These are phyloP conservation scores for Epicoccum sorghinum DNA, from an alignment of 2,329 filamentous ascomycete genomes.

Conservation along the genomic window DNA sequence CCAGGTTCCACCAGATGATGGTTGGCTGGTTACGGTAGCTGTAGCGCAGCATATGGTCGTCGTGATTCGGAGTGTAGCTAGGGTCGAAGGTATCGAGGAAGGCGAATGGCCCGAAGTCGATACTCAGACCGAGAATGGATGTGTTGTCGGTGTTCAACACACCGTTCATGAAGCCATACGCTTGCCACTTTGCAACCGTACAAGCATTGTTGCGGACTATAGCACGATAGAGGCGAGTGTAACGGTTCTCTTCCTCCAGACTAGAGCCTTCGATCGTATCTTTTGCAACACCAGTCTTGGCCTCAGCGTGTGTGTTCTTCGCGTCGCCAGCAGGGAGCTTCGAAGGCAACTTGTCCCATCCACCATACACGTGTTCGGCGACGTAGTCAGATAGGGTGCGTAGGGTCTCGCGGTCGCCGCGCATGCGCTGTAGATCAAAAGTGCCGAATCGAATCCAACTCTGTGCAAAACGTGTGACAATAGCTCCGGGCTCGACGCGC, in stretches of 20 bases:
- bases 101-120: conserved; percentile 96
- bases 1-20: conserved; percentile 98
- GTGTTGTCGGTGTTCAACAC: conserved; percentile 99
- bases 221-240: conserved; percentile 84
- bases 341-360: conserved; percentile 82
- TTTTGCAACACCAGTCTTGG: conserved; percentile 57
- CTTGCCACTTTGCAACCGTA: conserved; percentile 93
- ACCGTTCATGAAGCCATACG: conserved; percentile 99
- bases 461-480: conserved; percentile 89
- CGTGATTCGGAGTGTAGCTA: conserved; percentile 93
- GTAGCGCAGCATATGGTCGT: conserved; percentile 86
- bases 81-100: conserved; percentile 98
- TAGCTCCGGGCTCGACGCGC: conserved; percentile 84
- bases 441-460: conserved; percentile 93
- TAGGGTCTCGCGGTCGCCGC: conserved; percentile 78
- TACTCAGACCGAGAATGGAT: conserved; percentile 82
- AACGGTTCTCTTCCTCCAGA: conserved; percentile 80
- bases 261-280: conserved; percentile 70
- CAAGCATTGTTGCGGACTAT: conserved; percentile 83
- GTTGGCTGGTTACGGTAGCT: conserved; percentile 92
- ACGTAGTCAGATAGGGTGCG: conserved; percentile 80
- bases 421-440: conserved; percentile 86
- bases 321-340: conserved; percentile 56
- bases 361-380: conserved; percentile 83
- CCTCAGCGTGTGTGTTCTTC: conserved; percentile 55